These are phyloP conservation scores for Neoscytalidium dimidiatum DNA, from an alignment of 2,329 filamentous ascomycete species.

Conservation along the genomic window DNA sequence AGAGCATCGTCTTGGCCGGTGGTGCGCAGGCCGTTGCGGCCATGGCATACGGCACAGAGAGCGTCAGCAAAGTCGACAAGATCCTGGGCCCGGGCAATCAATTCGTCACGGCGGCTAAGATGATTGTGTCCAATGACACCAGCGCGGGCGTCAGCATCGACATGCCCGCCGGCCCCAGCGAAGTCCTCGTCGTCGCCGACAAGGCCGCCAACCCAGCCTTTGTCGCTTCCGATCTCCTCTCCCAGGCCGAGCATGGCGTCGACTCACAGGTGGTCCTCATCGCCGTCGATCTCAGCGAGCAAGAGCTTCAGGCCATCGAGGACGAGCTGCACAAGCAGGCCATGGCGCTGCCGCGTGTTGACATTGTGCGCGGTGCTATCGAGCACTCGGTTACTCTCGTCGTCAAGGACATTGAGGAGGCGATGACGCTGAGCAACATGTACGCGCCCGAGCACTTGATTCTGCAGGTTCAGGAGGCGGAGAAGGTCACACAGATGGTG, in stretches of 20 bases:
- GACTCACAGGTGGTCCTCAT: constrained; percentile 95
- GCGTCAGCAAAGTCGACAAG: constrained; percentile 95
- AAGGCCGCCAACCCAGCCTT: constrained; percentile 86
- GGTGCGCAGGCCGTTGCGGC: constrained; percentile 95
- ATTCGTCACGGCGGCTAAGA: constrained; percentile 97
- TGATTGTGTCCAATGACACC: constrained; percentile 97
- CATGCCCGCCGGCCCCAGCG: constrained; percentile 96
- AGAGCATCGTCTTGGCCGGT: constrained; percentile 92
- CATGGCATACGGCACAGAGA: constrained; percentile 96
- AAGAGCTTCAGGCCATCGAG: constrained; percentile 79
- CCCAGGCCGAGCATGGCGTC: constrained; percentile 93
- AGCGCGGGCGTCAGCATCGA: constrained; percentile 94
- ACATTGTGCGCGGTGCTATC: constrained; percentile 89
- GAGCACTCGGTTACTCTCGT: constrained; percentile 87
- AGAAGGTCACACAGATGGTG: constrained; percentile 73
- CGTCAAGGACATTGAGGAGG: constrained; percentile 72
- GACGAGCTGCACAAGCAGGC: constrained; percentile 89
- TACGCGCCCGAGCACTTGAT: constrained; percentile 98
- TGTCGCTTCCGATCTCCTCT: constrained; percentile 90
- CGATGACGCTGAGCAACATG: constrained; percentile 80
- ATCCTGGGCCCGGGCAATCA: constrained; percentile 97
- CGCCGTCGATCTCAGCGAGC: constrained; percentile 74
- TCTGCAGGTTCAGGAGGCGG: constrained; percentile 79
- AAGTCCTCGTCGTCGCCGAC: constrained; percentile 95
- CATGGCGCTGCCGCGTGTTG: constrained; percentile 80